These are phyloP conservation scores for Scutellaria barbata DNA, from an alignment of 257 asterid genomes.

Conservation along the genomic window DNA sequence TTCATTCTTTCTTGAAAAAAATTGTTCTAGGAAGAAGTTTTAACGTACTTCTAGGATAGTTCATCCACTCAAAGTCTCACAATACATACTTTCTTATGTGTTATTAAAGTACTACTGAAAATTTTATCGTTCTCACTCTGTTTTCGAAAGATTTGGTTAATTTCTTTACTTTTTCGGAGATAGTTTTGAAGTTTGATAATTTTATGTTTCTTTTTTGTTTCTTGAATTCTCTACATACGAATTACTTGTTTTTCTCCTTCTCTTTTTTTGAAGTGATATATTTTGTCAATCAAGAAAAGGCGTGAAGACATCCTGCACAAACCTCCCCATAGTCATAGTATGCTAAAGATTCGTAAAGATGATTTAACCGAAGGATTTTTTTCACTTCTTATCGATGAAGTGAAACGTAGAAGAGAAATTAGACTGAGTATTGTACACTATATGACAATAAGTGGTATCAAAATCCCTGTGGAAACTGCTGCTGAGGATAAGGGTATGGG, in stretches of 20 bases:
- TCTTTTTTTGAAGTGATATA: conserved; percentile 29
- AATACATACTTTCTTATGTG: neutral
- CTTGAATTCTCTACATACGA: neutral
- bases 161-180: too few species aligned
- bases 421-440: conserved; percentile 36
- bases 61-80: too few species aligned
- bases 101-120: neutral
- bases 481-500: too few species aligned
- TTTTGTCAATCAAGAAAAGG: conserved; percentile 1
- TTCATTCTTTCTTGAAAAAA: neutral
- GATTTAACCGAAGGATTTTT: conserved; percentile 24
- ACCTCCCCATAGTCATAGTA: conserved; percentile 28
- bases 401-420: conserved; percentile 30
- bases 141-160: neutral
- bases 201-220: neutral
- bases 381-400: conserved; percentile 36
- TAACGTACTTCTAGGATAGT: too few species aligned
- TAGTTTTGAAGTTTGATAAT: neutral
- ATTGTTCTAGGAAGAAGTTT: neutral
- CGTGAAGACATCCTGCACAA: conserved; percentile 47
- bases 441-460: conserved; percentile 37
- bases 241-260: neutral
- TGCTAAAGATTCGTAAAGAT: conserved; percentile 24
- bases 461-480: conserved; percentile 37
- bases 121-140: too few species aligned